phyloP scores from a whole-genome alignment of 2,329 filamentous ascomycete genomes.

The Exophiala sp. region DNA sequence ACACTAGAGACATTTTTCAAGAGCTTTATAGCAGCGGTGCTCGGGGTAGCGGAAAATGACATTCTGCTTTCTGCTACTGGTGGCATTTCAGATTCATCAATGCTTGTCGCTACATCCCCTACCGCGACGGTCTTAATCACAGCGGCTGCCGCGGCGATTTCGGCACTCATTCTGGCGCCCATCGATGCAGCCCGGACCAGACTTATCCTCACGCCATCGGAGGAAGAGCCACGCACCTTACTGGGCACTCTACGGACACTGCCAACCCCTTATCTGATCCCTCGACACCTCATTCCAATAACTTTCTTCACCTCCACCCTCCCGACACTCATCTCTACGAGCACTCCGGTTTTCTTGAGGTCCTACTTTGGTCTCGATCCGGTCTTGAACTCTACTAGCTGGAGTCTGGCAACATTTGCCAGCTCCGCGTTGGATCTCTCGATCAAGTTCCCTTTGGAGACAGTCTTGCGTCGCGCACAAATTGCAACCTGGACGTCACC shows the following conservation, averaged over 20 bases:
- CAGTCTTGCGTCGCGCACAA: slow-evolving; percentile 81
- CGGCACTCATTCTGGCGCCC: slow-evolving; percentile 75
- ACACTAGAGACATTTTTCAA: slow-evolving; percentile 88
- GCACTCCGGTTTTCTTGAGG: slow-evolving; percentile 77
- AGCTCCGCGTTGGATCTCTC: slow-evolving; percentile 75
- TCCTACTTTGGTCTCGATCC: slow-evolving; percentile 80
- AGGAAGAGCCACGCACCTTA: slow-evolving; percentile 67
- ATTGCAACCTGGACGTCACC: slow-evolving; percentile 61
- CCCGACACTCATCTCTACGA: slow-evolving; percentile 74
- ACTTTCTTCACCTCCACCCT: slow-evolving; percentile 80
- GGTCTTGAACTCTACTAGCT: slow-evolving; percentile 70
- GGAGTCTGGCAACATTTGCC: slow-evolving; percentile 75
- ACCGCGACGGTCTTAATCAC: slow-evolving; percentile 72
- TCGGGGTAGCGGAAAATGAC: slow-evolving; percentile 79
- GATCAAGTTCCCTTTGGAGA: slow-evolving; percentile 84
- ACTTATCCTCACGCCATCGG: slow-evolving; percentile 77
- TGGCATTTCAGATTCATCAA: slow-evolving; percentile 47
- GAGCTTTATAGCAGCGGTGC: slow-evolving; percentile 79
- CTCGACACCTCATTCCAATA: slow-evolving; percentile 66
- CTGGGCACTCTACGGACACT: slow-evolving; percentile 70
- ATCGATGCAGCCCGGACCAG: slow-evolving; percentile 83
- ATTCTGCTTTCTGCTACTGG: slow-evolving; percentile 40
- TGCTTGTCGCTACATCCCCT: slow-evolving; percentile 74
- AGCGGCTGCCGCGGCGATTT: slow-evolving; percentile 59
- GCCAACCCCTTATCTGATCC: slow-evolving; percentile 62